Evolutionary conservation across 768 basidiomycete genomes (phyloP), one percentile per base, ranked within the genome.

Genomic region (Russula foetens): DNA sequence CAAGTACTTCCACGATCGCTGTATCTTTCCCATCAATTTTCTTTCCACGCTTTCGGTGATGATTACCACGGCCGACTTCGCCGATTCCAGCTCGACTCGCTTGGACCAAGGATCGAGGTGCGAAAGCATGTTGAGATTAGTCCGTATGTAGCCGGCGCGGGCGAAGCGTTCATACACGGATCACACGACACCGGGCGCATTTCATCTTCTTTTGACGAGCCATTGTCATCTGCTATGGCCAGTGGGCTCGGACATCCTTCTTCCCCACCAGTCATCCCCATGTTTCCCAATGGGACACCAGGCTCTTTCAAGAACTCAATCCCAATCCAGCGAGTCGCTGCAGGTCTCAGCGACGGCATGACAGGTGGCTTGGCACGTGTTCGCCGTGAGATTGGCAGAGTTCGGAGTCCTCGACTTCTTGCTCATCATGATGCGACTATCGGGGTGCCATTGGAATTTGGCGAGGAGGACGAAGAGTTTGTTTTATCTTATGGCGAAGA

Each of bases 1-100:
- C 75, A 72, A 2, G 75, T 90, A 38, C 78, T 90, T 0, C 88
- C 92, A 2, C 80, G 84, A 0, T 78, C 89, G 0, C 78, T 97
- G 31, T 96, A 96, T 71, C 83, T 91, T 19, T 83, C 85, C 0
- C 89, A 92, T 65, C 91, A 95, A 62, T 91, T 96, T 69, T 77
- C 84, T 12, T 96, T 96, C 76, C 79, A 82, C 66, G 79, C 83
- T 2, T 78, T 92, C 0, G 83, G 83, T 14, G 83, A 86, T 63
- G 85, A 92, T 66, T 90, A 92, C 68, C 85, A 91, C 58, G 86
- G 89, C 0, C 81, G 89, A n/a, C 81, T 86, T 39, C 82, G 84
- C 35, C 77, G 79, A 4, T 82, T 81, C 62, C 81, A 82, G 56
- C 76, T 88, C 48, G 83, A 84, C 58, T 75, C 85, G 35, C 71